Evolutionary conservation across 2,329 filamentous ascomycete species (phyloP).

Genomic region (Bisporella sp.): DNA sequence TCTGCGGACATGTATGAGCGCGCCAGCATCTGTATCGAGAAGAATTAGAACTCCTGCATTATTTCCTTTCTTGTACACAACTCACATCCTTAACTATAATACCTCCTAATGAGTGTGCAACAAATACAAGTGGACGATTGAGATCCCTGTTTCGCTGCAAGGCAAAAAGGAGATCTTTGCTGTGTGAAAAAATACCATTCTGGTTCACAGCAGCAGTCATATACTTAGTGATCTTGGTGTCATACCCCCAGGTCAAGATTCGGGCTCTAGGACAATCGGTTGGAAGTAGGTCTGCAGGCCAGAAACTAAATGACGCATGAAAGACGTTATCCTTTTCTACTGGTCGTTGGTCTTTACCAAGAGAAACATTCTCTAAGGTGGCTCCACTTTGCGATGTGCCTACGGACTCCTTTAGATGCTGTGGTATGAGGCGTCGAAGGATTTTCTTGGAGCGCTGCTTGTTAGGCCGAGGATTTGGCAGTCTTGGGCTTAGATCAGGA

Average conservation of each 20-base stretch:
- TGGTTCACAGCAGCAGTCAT: conserved; percentile 2
- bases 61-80: neutral
- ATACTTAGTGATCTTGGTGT: conserved; percentile 9
- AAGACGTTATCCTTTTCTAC: neutral
- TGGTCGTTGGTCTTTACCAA: too few species aligned
- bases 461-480: too few species aligned
- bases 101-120: conserved; percentile 12
- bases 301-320: neutral
- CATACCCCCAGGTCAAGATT: conserved; percentile 12
- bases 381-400: too few species aligned
- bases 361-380: too few species aligned
- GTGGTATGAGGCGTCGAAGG: too few species aligned
- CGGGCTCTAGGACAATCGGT: conserved; percentile 7
- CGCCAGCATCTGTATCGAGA: neutral
- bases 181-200: conserved; percentile 8
- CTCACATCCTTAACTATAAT: conserved; percentile 8
- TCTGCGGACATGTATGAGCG: neutral
- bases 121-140: conserved; percentile 6
- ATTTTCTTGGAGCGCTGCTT: too few species aligned
- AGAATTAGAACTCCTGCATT: too few species aligned
- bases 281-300: conserved; percentile 9
- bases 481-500: neutral
- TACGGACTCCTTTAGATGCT: too few species aligned
- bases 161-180: conserved; percentile 2
- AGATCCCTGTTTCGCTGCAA: conserved; percentile 2